Evolutionary conservation across 345 rosid species (phyloP).

Genomic region (Melaleuca alternifolia): DNA sequence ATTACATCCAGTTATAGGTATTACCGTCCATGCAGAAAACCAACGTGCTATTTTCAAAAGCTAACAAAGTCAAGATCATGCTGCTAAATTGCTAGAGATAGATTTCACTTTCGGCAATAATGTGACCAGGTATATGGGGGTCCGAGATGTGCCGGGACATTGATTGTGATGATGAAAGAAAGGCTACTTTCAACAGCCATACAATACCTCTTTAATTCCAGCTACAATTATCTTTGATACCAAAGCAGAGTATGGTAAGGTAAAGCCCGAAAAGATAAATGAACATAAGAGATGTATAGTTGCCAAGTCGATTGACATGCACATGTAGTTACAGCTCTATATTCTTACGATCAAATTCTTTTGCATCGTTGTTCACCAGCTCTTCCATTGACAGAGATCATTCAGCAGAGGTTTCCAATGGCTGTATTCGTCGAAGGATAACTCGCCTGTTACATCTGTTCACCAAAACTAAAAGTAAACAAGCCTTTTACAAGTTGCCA

Average conservation of each 20-base stretch:
- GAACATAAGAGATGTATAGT: background rate
- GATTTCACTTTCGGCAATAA: background rate
- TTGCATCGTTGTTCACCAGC: background rate
- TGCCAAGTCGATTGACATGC: background rate
- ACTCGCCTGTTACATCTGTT: background rate
- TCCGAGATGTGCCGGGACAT: background rate
- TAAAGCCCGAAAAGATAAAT: background rate
- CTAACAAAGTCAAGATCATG: background rate
- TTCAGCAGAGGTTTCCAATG: background rate
- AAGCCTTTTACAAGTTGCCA: background rate
- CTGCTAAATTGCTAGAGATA: background rate
- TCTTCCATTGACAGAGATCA: background rate
- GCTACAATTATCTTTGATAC: background rate
- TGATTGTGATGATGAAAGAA: background rate
- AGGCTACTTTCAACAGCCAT: background rate
- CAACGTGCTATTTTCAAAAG: background rate
- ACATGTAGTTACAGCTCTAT: background rate
- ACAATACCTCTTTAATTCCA: background rate
- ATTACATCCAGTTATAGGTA: background rate
- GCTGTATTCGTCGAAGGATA: background rate
- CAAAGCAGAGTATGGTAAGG: background rate
- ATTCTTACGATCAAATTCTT: background rate
- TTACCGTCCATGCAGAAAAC: background rate
- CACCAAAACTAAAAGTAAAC: background rate
- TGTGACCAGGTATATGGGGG: background rate